A percentile compares a stretch with the other conserved stretches of the same genome.
These are phyloP conservation scores for Arctostaphylos glauca DNA, from an alignment of 148 eudicot genomes.

Conservation along the genomic window DNA sequence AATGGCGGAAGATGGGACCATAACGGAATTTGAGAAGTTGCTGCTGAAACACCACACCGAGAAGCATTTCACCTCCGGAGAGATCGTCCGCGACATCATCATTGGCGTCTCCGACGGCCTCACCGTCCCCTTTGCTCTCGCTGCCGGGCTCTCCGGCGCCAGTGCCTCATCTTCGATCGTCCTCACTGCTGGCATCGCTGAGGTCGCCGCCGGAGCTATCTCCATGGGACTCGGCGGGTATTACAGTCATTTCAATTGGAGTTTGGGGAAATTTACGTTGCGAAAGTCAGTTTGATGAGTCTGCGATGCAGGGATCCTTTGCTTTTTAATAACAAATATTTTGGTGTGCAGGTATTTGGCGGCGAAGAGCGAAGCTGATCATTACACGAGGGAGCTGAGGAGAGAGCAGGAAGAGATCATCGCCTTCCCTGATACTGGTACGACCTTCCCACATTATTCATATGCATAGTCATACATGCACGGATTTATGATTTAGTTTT, in stretches of 20 bases:
- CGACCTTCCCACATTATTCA: not conserved
- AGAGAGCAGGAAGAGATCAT: slow-evolving; percentile 84
- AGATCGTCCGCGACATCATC: slow-evolving; percentile 84
- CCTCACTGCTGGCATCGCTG: slow-evolving; percentile 92
- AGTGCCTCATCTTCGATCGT: slow-evolving; percentile 77
- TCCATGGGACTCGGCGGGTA: slow-evolving; percentile 99
- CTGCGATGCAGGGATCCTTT: not conserved
- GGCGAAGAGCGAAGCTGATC: slow-evolving; percentile 96
- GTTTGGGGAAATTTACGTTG: no score
- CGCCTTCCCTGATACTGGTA: slow-evolving; percentile 85
- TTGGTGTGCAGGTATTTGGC: slow-evolving; percentile 62
- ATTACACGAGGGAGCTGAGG: slow-evolving; percentile 64
- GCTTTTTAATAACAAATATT: not conserved
- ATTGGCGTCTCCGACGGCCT: slow-evolving; percentile 97
- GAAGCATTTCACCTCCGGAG: slow-evolving; percentile 86
- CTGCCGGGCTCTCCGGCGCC: slow-evolving; percentile 91
- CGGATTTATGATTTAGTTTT: not conserved
- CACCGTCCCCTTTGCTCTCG: slow-evolving; percentile 91
- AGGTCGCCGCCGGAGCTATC: slow-evolving; percentile 94
- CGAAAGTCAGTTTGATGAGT: no score
- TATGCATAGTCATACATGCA: not conserved
- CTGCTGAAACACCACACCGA: slow-evolving; percentile 63
- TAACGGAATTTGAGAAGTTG: slow-evolving; percentile 18
- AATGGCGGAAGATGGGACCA: slow-evolving; percentile 13
- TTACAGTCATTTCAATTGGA: not conserved